A percentile compares a stretch with the other conserved stretches of the same genome.
phyloP scores from a whole-genome alignment of 768 basidiomycete genomes.

The Kwoniella shandongensis region DNA sequence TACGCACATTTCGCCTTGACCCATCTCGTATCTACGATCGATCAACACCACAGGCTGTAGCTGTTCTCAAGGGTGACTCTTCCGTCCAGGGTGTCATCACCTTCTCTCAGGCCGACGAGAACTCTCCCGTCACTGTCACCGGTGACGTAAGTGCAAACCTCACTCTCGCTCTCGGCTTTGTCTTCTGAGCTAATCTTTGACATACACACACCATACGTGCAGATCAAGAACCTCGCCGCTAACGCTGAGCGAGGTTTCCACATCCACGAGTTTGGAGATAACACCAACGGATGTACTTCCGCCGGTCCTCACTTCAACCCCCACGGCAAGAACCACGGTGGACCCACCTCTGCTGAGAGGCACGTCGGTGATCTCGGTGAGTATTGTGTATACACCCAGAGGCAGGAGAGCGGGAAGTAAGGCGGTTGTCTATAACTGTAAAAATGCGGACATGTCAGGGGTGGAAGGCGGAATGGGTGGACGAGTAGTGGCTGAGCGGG shows the following conservation, averaged over 20 bases:
- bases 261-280: conserved; percentile 69
- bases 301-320: conserved; percentile 80
- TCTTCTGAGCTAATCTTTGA: conserved; percentile 1
- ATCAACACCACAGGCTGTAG: conserved; percentile 61
- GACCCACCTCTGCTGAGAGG: conserved; percentile 57
- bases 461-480: too few relatives aligned
- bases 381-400: conserved; percentile 40
- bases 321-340: conserved; percentile 65
- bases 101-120: conserved; percentile 62
- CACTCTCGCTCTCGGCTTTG: too few relatives aligned
- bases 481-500: too few relatives aligned
- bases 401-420: too few relatives aligned
- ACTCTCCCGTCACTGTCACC: conserved; percentile 62
- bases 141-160: conserved; percentile 56
- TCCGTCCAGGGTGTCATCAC: conserved; percentile 65
- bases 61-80: conserved; percentile 65
- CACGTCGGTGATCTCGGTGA: conserved; percentile 64
- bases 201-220: too few relatives aligned
- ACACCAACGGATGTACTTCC: conserved; percentile 59
- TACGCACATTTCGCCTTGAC: too few relatives aligned
- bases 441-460: too few relatives aligned
- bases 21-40: background rate
- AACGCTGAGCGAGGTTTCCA: conserved; percentile 71
- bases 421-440: too few relatives aligned
- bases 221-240: conserved; percentile 63